Percentiles rank a stretch among this genome's conserved stretches.
Conservation (phyloP, 495 filamentous ascomycete genomes). For the Hypoxylon perforatum region DNA sequence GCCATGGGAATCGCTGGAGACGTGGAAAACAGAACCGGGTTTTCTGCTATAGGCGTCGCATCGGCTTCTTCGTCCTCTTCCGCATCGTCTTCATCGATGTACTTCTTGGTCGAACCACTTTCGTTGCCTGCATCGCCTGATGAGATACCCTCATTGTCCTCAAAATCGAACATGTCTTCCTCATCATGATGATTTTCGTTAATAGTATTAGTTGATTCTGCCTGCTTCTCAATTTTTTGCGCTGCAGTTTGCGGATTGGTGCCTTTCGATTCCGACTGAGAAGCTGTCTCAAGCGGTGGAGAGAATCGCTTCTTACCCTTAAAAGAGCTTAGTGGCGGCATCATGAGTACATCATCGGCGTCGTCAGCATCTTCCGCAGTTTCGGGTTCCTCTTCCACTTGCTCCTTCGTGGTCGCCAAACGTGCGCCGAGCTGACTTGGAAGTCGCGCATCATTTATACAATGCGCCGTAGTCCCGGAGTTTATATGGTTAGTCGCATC, state of each 20-base stretch:
- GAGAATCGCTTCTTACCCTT: slow-evolving; percentile 43
- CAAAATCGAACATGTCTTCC: slow-evolving; percentile 47
- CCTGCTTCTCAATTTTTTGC: background rate
- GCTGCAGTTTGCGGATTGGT: background rate
- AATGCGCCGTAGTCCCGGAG: slow-evolving; percentile 20
- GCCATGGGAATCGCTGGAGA: slow-evolving; percentile 35
- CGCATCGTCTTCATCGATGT: slow-evolving; percentile 42
- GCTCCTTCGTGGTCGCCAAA: slow-evolving; percentile 26
- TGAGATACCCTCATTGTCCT: slow-evolving; percentile 14
- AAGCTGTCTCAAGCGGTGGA: slow-evolving; percentile 27
- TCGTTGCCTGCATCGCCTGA: slow-evolving; percentile 4
- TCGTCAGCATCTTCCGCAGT: slow-evolving; percentile 18
- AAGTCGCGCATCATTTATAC: slow-evolving; percentile 33
- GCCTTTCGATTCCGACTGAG: slow-evolving; percentile 3
- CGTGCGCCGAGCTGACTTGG: slow-evolving; percentile 26
- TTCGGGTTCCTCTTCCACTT: slow-evolving; percentile 13
- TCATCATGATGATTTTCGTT: slow-evolving; percentile 25
- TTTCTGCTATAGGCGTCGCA: slow-evolving; percentile 29
- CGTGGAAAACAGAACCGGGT: slow-evolving; percentile 38
- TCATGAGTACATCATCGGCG: slow-evolving; percentile 37
- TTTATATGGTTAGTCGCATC: background rate
- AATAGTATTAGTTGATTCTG: slow-evolving; percentile 2
- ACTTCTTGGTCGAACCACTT: slow-evolving; percentile 22
- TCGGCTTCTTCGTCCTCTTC: slow-evolving; percentile 41
- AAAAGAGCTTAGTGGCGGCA: slow-evolving; percentile 44